Percentiles rank a stretch among this genome's conserved stretches.
Conservation (phyloP, 129 eudicot genomes). For the Chrysanthemum seticuspe region DNA sequence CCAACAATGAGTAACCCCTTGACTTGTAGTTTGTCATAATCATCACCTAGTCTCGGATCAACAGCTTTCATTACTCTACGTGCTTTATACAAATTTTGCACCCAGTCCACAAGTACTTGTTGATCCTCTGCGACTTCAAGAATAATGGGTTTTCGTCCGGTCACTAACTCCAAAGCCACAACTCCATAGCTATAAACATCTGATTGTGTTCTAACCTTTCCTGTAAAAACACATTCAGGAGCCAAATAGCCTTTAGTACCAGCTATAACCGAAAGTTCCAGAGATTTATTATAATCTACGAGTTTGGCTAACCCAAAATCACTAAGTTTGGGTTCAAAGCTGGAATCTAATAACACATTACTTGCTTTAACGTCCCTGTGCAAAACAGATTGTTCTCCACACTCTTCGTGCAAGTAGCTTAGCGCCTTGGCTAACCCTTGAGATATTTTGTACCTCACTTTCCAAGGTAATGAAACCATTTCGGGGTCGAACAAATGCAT, state of each 20-base stretch:
- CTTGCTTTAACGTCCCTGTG: background rate
- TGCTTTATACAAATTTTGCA: background rate
- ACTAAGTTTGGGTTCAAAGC: background rate
- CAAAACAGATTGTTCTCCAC: background rate
- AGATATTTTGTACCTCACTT: background rate
- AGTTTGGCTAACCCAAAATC: background rate
- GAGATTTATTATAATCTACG: background rate
- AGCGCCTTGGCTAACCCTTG: background rate
- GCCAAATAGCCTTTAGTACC: background rate
- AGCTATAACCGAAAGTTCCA: background rate
- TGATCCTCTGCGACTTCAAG: background rate
- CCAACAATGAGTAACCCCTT: background rate
- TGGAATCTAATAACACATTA: background rate
- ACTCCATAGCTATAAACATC: constrained; percentile 1
- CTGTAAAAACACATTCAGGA: background rate
- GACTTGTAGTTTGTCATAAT: background rate
- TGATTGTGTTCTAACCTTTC: background rate
- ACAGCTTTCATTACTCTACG: background rate
- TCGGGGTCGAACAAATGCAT: background rate
- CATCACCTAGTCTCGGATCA: background rate
- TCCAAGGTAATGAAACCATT: background rate
- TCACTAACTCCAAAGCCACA: background rate
- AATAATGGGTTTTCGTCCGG: background rate
- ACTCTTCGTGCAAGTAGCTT: background rate
- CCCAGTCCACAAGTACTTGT: background rate